phyloP scores from a whole-genome alignment of 371 early-diverging fungal genomes.

The Chytridium lagenaria region DNA sequence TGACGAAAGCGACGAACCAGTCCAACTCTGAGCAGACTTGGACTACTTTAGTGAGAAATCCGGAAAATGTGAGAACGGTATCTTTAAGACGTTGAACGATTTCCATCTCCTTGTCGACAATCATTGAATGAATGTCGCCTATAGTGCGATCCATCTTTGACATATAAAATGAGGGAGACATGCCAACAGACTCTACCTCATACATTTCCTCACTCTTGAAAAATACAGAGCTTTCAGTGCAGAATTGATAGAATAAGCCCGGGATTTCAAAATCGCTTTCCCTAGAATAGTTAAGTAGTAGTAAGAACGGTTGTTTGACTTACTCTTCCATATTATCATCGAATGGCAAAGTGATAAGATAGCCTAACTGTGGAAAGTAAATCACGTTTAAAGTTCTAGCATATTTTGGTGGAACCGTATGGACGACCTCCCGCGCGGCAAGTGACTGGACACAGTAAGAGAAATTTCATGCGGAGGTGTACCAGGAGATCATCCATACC shows the following conservation, averaged over 20 bases:
- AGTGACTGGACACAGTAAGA: conserved; percentile 49
- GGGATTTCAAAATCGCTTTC: conserved; percentile 52
- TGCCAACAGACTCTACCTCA: conserved; percentile 18
- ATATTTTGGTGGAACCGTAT: conserved; percentile 57
- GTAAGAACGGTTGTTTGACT: not conserved
- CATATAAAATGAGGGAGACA: not conserved
- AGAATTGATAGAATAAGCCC: conserved; percentile 66
- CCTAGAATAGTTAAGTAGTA: conserved; percentile 1
- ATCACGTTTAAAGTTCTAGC: conserved; percentile 69
- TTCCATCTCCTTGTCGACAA: conserved; percentile 79
- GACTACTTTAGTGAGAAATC: conserved; percentile 47
- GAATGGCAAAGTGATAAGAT: conserved; percentile 71
- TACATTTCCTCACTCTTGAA: conserved; percentile 72
- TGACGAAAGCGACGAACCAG: conserved; percentile 70
- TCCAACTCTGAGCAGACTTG: conserved; percentile 70
- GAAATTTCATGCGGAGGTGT: not conserved
- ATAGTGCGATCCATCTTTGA: conserved; percentile 66
- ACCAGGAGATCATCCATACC: conserved; percentile 37
- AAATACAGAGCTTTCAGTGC: conserved; percentile 69
- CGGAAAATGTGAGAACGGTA: conserved; percentile 50
- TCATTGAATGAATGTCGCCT: conserved; percentile 79
- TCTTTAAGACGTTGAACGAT: conserved; percentile 70
- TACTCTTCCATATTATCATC: conserved; percentile 51
- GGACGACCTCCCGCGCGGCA: conserved; percentile 66
- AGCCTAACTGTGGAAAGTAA: conserved; percentile 84